Evolutionary conservation across 164 flowering plant species (phyloP).

Genomic region (Aristolochia contorta): DNA sequence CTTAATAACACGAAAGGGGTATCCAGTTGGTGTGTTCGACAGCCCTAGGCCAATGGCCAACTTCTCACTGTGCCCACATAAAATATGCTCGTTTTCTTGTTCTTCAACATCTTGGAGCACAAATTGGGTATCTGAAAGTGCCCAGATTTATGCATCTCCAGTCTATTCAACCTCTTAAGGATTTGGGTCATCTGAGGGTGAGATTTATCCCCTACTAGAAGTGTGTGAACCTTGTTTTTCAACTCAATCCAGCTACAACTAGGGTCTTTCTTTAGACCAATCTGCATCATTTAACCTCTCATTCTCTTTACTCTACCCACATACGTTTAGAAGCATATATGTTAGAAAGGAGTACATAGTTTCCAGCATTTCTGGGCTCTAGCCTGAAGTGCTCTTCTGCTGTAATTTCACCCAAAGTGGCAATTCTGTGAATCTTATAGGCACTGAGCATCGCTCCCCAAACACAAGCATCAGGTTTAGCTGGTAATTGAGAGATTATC

Average conservation of each 20-base stretch:
- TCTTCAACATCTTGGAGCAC: slow-evolving; percentile 76
- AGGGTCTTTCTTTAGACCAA: slow-evolving; percentile 59
- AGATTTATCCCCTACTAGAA: slow-evolving; percentile 54
- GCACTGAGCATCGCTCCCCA: slow-evolving; percentile 85
- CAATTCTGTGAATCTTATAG: slow-evolving; percentile 51
- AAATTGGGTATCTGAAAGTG: slow-evolving; percentile 30
- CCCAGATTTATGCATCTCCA: slow-evolving; percentile 66
- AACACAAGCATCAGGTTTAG: slow-evolving; percentile 68
- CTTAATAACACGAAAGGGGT: slow-evolving; percentile 56
- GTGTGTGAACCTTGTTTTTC: slow-evolving; percentile 53
- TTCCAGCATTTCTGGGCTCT: slow-evolving; percentile 73
- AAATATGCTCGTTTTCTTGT: slow-evolving; percentile 70
- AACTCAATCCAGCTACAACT: slow-evolving; percentile 80
- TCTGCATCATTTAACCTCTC: slow-evolving; percentile 42
- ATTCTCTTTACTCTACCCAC: slow-evolving; percentile 53
- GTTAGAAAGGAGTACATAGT: slow-evolving; percentile 63
- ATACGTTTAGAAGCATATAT: slow-evolving; percentile 60
- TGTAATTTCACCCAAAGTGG: slow-evolving; percentile 50
- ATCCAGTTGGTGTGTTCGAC: slow-evolving; percentile 45
- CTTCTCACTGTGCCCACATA: slow-evolving; percentile 73
- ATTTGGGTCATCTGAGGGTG: slow-evolving; percentile 58
- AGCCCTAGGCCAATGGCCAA: slow-evolving; percentile 59
- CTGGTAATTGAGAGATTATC: slow-evolving; percentile 49
- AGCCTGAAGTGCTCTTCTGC: slow-evolving; percentile 48
- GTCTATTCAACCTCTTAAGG: slow-evolving; percentile 29